Percentiles rank a stretch among this genome's conserved stretches.
These are phyloP conservation scores for Bruguiera sexangula DNA, from an alignment of 345 rosid species.

Conservation along the genomic window DNA sequence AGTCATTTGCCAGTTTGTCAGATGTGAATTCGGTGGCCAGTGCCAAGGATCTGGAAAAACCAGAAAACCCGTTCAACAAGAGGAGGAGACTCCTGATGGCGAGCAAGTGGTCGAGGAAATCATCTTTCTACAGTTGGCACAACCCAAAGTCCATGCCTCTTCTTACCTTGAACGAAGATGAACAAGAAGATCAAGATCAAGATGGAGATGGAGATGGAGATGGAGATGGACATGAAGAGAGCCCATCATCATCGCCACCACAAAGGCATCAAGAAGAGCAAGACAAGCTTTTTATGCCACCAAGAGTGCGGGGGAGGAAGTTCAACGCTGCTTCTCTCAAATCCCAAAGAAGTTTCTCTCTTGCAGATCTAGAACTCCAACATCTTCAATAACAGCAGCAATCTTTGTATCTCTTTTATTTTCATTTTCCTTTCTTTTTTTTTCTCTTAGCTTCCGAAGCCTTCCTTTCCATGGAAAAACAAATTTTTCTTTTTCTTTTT, in stretches of 20 bases:
- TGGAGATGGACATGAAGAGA: neutral
- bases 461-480: too few species aligned
- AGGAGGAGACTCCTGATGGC: conserved; percentile 60
- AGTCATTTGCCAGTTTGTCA: conserved; percentile 63
- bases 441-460: neutral
- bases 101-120: conserved; percentile 43
- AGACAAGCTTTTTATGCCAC: neutral
- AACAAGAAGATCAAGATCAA: conserved; percentile 8
- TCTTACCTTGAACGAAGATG: conserved; percentile 48
- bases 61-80: conserved; percentile 77
- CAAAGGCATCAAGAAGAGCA: neutral
- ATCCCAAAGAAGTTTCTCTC: conserved; percentile 64
- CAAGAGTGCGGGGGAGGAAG: neutral
- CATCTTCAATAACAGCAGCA: neutral
- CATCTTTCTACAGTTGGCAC: conserved; percentile 42
- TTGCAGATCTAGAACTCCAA: conserved; percentile 57
- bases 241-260: conserved; percentile 17
- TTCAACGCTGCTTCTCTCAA: conserved; percentile 36
- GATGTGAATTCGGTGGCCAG: conserved; percentile 32
- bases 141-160: conserved; percentile 81
- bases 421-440: neutral
- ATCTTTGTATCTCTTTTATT: neutral
- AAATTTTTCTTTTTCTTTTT: too few species aligned
- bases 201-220: neutral
- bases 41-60: conserved; percentile 55